Evolutionary conservation across 108 stramenopile species (phyloP).

Genomic region (Aureococcus anophagefferens): DNA sequence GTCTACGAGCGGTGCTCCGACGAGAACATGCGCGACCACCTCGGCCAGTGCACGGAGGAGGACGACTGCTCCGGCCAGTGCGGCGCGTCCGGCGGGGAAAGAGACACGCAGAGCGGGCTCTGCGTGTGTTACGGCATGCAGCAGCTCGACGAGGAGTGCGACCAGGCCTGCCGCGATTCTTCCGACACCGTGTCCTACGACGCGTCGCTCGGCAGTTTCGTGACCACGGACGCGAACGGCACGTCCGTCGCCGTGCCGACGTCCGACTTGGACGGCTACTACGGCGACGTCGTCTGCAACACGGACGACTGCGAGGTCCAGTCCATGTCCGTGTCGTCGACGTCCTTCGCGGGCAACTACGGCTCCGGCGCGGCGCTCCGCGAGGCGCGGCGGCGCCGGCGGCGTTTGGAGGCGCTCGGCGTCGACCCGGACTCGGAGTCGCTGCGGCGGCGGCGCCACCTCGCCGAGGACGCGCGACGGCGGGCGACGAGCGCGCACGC

Average conservation of each 20-base stretch:
- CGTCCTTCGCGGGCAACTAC: slow-evolving; percentile 8
- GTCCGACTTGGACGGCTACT: background rate
- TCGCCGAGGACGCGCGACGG: too few species aligned
- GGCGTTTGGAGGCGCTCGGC: background rate
- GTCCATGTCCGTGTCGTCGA: slow-evolving; percentile 5
- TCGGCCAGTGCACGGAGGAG: slow-evolving; percentile 24
- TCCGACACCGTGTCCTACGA: slow-evolving; percentile 24
- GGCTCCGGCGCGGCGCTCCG: background rate
- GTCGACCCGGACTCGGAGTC: background rate
- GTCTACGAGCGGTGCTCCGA: slow-evolving; percentile 37
- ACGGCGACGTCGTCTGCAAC: background rate
- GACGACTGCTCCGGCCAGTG: slow-evolving; percentile 27
- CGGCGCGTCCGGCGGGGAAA: slow-evolving; percentile 1
- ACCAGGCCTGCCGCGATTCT: slow-evolving; percentile 25
- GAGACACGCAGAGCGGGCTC: slow-evolving; percentile 22
- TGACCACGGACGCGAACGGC: slow-evolving; percentile 14
- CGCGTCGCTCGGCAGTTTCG: slow-evolving; percentile 5
- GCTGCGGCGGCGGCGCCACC: too few species aligned
- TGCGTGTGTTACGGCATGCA: slow-evolving; percentile 39
- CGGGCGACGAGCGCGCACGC: too few species aligned
- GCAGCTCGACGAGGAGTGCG: slow-evolving; percentile 35
- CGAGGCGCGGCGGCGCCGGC: background rate
- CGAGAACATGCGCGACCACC: slow-evolving; percentile 22
- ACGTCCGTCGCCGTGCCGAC: background rate
- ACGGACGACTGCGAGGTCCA: background rate